phyloP scores from a whole-genome alignment of 2,329 filamentous ascomycete species.

The Cladobotryum mycophilum region DNA sequence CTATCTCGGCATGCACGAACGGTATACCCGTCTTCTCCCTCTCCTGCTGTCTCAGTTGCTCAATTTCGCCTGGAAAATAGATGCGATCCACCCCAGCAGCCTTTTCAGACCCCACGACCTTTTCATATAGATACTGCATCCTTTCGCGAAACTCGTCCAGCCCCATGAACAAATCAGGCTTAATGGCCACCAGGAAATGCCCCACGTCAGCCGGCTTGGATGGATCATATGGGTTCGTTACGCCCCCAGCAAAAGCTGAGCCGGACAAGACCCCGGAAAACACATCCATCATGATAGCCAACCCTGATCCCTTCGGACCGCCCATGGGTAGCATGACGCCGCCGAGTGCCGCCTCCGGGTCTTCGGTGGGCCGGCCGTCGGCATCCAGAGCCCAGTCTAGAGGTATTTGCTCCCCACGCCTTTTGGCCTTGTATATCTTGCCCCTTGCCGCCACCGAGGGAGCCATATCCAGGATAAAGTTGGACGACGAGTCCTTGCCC shows the following conservation, averaged over 20 bases:
- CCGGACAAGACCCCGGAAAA: conserved; percentile 76
- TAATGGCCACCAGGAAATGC: conserved; percentile 66
- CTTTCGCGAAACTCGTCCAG: conserved; percentile 61
- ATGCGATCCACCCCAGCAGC: conserved; percentile 51
- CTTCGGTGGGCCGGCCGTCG: conserved; percentile 62
- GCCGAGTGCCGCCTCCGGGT: conserved; percentile 62
- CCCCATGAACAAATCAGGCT: conserved; percentile 68
- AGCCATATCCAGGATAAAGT: conserved; percentile 71
- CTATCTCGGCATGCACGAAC: conserved; percentile 49
- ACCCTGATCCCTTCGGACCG: conserved; percentile 71
- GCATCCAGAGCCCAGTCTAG: conserved; percentile 68
- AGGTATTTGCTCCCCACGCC: conserved; percentile 64
- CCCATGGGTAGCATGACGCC: conserved; percentile 85
- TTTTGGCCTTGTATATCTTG: conserved; percentile 64
- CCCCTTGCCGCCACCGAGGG: conserved; percentile 63
- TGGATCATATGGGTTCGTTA: conserved; percentile 70
- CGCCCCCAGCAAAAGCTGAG: conserved; percentile 70
- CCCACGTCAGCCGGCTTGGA: conserved; percentile 64
- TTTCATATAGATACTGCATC: conserved; percentile 50
- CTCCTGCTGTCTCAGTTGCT: conserved; percentile 47
- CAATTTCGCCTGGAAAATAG: conserved; percentile 57
- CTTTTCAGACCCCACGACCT: conserved; percentile 48
- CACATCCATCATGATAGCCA: conserved; percentile 84
- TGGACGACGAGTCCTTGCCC: conserved; percentile 42
- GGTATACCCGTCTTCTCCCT: conserved; percentile 52